Percentiles rank a stretch among this genome's conserved stretches.
These are phyloP conservation scores for Drechslerella dactyloides DNA, from an alignment of 2,329 filamentous ascomycete genomes.

Conservation along the genomic window DNA sequence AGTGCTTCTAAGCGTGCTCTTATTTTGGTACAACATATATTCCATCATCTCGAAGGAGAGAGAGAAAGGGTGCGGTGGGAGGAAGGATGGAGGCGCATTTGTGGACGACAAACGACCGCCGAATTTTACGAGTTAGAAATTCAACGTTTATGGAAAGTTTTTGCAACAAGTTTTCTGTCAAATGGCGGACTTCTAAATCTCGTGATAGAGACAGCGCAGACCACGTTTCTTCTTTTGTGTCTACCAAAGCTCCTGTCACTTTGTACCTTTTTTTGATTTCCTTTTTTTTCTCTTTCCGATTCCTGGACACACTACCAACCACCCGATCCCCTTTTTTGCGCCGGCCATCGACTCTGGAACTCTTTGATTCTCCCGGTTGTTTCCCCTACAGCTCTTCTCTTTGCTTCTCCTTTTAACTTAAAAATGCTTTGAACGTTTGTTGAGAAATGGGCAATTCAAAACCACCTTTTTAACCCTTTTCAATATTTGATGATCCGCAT, in stretches of 20 bases:
- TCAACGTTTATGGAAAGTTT: slow-evolving; percentile 34
- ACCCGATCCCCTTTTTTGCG: neutral
- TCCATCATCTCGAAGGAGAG: slow-evolving; percentile 53
- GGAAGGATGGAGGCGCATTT: slow-evolving; percentile 29
- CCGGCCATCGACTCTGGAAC: slow-evolving; percentile 14
- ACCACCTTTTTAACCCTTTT: slow-evolving; percentile 49
- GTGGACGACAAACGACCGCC: slow-evolving; percentile 21
- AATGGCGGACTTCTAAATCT: slow-evolving; percentile 29
- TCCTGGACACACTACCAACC: slow-evolving; percentile 25
- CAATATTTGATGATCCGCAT: slow-evolving; percentile 20
- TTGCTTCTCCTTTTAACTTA: slow-evolving; percentile 28
- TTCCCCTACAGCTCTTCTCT: slow-evolving; percentile 8
- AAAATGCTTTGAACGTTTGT: slow-evolving; percentile 52
- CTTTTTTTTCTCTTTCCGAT: slow-evolving; percentile 27
- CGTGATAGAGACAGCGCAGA: slow-evolving; percentile 29
- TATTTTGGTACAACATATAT: slow-evolving; percentile 50
- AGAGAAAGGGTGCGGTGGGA: slow-evolving; percentile 31
- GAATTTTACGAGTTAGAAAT: slow-evolving; percentile 30
- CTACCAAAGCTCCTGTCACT: slow-evolving; percentile 20
- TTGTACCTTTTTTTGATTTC: slow-evolving; percentile 20
- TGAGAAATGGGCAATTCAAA: slow-evolving; percentile 51
- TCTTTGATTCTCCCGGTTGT: slow-evolving; percentile 7
- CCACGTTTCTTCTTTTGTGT: slow-evolving; percentile 31
- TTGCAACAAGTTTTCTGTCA: slow-evolving; percentile 32
- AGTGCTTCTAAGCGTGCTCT: slow-evolving; percentile 55